These are phyloP conservation scores for Cryptosporidium meleagridis DNA, from an alignment of 169 alveolate genomes.

Conservation along the genomic window DNA sequence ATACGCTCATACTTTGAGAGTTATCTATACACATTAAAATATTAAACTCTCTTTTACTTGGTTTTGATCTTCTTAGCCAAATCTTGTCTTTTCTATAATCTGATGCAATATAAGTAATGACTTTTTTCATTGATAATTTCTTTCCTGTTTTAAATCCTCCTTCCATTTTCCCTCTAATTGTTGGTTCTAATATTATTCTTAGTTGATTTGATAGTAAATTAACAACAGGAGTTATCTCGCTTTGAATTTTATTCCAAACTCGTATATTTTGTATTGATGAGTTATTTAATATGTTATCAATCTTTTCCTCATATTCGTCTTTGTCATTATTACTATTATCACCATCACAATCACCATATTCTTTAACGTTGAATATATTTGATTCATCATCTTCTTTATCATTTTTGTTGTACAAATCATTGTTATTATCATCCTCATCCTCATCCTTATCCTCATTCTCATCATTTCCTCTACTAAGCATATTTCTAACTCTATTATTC, in stretches of 20 bases:
- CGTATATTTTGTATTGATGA: background rate
- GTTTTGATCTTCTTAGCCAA: slow-evolving; percentile 98
- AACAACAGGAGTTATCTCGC: slow-evolving; percentile 79
- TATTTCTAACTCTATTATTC: slow-evolving; percentile 41
- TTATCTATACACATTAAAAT: slow-evolving; percentile 95
- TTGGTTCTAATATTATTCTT: slow-evolving; percentile 92
- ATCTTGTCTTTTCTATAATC: slow-evolving; percentile 97
- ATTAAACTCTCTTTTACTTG: slow-evolving; percentile 95
- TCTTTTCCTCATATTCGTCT: slow-evolving; percentile 64
- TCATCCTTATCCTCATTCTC: slow-evolving; percentile 53
- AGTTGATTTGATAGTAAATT: slow-evolving; percentile 88
- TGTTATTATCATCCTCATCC: slow-evolving; percentile 41
- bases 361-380: slow-evolving; percentile 20
- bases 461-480: slow-evolving; percentile 74
- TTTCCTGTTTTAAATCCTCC: slow-evolving; percentile 98
- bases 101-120: slow-evolving; percentile 98
- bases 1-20: slow-evolving; percentile 93
- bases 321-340: slow-evolving; percentile 71
- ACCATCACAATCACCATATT: slow-evolving; percentile 10
- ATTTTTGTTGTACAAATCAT: slow-evolving; percentile 70
- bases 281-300: background rate
- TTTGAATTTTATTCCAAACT: slow-evolving; percentile 77
- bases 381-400: slow-evolving; percentile 14
- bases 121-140: slow-evolving; percentile 94
- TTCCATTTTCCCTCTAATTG: slow-evolving; percentile 88